Base-by-base conservation (phyloP, 192 early-diverging fungal genomes). In the Phycomyces nitens region DNA sequence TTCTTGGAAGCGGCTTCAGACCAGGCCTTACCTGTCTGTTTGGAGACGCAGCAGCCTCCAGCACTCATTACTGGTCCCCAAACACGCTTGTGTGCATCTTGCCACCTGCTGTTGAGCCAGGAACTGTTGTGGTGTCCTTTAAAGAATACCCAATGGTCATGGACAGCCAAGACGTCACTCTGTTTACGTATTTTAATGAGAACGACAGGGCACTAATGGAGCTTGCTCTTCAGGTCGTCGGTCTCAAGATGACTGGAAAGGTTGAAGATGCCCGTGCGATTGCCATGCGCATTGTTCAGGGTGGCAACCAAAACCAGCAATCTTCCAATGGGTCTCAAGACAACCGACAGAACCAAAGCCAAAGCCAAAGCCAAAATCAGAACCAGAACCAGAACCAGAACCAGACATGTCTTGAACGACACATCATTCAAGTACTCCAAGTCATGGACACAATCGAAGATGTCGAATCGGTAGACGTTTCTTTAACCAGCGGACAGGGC, bases 191-290 rank as follows among this genome's bases (percentile, higher is more conserved):
- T 22, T 72, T 42, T 53, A 64, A 69, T 64, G 71, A 95, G 65
- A 80, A 88, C 10, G 94, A 95, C 66, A 80, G 88, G 51, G 88
- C 89, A 22, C 72, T 97, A 60, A 86, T 94, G 75, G 94, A 94
- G 64, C 80, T 97, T 38, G 88, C 93, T 3, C 77, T 97, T 58
- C 92, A 93, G 62, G 86, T 92, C 0, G 83, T 94, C 0, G 92
- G 94, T 20, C 62, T 95, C 59, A 79, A 86, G 60, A 87, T 90
- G 79, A 85, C 83, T 2, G 89, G 85, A 12, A 83, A 84, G 59
- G 54, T 92, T 24, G 90, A 91, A 60, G 86, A 88, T 60, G 86
- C 89, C 6, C 68, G 87, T 21, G 73, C 85, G 47, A 84, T 89
- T 70, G 88, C 89, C 8, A 76, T 87, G 79, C 74, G 80, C 4